phyloP scores from a whole-genome alignment of 2,329 filamentous ascomycete species.

The Thielaviopsis euricoi region DNA sequence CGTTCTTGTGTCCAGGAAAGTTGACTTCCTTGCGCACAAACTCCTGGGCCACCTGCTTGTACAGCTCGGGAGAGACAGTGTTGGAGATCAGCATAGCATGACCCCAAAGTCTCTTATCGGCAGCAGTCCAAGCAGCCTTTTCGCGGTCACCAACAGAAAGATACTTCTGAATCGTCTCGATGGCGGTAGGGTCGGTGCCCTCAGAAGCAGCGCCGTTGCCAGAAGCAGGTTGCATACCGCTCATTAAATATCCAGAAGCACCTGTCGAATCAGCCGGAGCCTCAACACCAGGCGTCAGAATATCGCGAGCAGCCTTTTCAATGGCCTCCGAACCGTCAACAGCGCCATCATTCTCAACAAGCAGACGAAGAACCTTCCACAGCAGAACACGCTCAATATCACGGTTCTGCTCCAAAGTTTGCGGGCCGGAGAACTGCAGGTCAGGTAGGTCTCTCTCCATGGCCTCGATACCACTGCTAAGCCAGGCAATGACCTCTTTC shows the following conservation, averaged over 20 bases:
- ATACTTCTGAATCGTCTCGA: slow-evolving; percentile 56
- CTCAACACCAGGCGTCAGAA: slow-evolving; percentile 45
- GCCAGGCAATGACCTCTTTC: slow-evolving; percentile 77
- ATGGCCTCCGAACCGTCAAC: slow-evolving; percentile 58
- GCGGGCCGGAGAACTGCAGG: slow-evolving; percentile 30
- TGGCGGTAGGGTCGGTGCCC: slow-evolving; percentile 47
- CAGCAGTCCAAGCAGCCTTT: slow-evolving; percentile 83
- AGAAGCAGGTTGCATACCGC: background rate
- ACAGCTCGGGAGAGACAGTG: slow-evolving; percentile 62
- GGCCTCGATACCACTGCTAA: slow-evolving; percentile 56
- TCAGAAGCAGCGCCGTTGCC: slow-evolving; percentile 29
- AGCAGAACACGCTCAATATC: slow-evolving; percentile 64
- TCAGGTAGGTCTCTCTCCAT: slow-evolving; percentile 46
- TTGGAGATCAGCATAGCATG: slow-evolving; percentile 84
- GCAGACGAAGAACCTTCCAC: slow-evolving; percentile 69
- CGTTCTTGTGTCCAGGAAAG: slow-evolving; percentile 58
- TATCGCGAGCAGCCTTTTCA: slow-evolving; percentile 56
- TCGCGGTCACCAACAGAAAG: slow-evolving; percentile 72
- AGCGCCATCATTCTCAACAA: slow-evolving; percentile 74
- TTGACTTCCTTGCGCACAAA: slow-evolving; percentile 94
- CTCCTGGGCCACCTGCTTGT: slow-evolving; percentile 87
- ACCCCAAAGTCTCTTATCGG: slow-evolving; percentile 87
- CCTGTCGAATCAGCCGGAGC: slow-evolving; percentile 10
- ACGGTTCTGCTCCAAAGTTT: slow-evolving; percentile 49
- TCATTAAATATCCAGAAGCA: slow-evolving; percentile 1